phyloP scores from a whole-genome alignment of 768 basidiomycete species.

The Auricularia sp. region DNA sequence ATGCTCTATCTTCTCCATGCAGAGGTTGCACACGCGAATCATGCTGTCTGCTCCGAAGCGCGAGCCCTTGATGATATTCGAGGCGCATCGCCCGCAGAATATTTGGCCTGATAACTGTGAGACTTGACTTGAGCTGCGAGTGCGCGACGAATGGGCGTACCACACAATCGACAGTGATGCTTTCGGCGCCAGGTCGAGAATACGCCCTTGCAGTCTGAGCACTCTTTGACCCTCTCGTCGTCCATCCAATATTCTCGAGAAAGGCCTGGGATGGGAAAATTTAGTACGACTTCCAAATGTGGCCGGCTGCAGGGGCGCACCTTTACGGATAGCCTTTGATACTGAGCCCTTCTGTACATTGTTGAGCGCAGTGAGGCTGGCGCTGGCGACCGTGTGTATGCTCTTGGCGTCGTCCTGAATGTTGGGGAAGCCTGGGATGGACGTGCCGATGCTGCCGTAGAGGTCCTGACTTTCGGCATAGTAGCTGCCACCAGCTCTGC shows the following conservation, averaged over 20 bases:
- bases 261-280: constrained; percentile 39
- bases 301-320: too few relatives aligned
- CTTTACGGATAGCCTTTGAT: constrained; percentile 71
- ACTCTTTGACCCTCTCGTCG: constrained; percentile 90
- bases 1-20: constrained; percentile 83
- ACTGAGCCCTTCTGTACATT: constrained; percentile 52
- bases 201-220: constrained; percentile 88
- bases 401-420: constrained; percentile 87
- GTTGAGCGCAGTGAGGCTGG: constrained; percentile 31
- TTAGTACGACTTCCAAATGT: too few relatives aligned
- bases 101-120: constrained; percentile 63
- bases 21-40: constrained; percentile 91
- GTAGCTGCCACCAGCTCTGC: constrained; percentile 40
- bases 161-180: constrained; percentile 97
- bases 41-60: constrained; percentile 93
- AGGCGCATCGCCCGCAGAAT: constrained; percentile 94
- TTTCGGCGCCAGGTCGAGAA: constrained; percentile 93
- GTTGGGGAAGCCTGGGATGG: constrained; percentile 79
- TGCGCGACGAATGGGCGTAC: constrained; percentile 29
- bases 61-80: constrained; percentile 89
- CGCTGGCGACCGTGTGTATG: constrained; percentile 51
- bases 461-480: constrained; percentile 25
- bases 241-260: constrained; percentile 99
- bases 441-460: constrained; percentile 41
- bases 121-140: not conserved